Percentiles rank a stretch among this genome's conserved stretches.
These are phyloP conservation scores for Oryza meyeriana DNA, from an alignment of 176 grass and related monocot species.

Conservation along the genomic window DNA sequence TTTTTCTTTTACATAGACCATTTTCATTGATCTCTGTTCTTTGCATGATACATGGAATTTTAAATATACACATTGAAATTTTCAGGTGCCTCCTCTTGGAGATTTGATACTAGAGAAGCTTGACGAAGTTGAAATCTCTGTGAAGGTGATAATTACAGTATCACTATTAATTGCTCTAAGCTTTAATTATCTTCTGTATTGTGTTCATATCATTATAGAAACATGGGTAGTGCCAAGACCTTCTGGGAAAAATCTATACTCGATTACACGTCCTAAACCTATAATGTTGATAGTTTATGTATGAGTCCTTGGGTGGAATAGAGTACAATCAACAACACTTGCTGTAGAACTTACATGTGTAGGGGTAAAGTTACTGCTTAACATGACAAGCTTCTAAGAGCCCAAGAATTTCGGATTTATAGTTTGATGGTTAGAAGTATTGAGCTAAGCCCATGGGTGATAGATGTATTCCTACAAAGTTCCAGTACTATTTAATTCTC, in stretches of 20 bases:
- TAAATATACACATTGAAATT: constrained; percentile 8
- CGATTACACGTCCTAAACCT: neutral
- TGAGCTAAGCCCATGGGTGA: neutral
- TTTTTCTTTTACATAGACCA: neutral
- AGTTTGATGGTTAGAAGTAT: neutral
- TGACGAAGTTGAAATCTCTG: constrained; percentile 53
- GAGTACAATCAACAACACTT: neutral
- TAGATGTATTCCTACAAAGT: neutral
- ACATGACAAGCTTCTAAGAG: neutral
- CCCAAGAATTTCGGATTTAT: neutral
- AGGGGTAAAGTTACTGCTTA: neutral
- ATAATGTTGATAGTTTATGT: neutral
- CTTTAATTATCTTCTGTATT: neutral
- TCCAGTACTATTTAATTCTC: neutral
- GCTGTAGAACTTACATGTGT: neutral
- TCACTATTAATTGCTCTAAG: neutral
- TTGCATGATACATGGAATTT: no score
- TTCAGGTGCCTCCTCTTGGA: constrained; percentile 40
- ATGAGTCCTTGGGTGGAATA: neutral
- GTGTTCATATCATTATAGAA: neutral
- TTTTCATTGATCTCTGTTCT: neutral
- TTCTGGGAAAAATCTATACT: neutral
- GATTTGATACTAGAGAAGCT: constrained; percentile 64
- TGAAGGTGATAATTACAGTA: constrained; percentile 45
- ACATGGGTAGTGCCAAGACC: neutral